Base-by-base conservation (phyloP, 768 basidiomycete genomes). In the Macrolepiota fuliginosa region DNA sequence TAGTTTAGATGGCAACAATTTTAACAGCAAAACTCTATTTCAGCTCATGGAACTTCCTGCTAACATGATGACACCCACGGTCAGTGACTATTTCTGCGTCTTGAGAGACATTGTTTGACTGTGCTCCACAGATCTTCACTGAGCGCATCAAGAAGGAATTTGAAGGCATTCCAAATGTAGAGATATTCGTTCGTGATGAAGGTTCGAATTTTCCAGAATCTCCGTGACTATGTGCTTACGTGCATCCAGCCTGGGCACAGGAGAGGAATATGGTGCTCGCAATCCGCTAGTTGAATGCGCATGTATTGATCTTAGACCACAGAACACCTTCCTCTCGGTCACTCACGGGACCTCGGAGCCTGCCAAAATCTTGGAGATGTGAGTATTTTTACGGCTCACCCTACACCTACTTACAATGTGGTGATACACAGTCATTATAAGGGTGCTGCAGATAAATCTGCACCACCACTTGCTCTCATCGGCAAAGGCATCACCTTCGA, bases 401-500 rank as follows among this genome's bases (percentile, higher is more conserved):
- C 49, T 54, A 1, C 35, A 37, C 58, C 45, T 45, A 35, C 27
- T 17, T 54, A 29, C 40, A 42, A 45, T 45, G n/a, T 24, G 3
- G 39, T 54, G 15, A 36, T 36, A 13, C 25, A n/a, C 54, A 93
- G 91, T 58, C 88, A 90, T 73, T 96, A 96, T 81, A 87, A 88
- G 35, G 92, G 92, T n/a, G 88, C 84, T 1, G 70, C 81, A 2
- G 73, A 79, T 59, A 76, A 80, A 63, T 74, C 81, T 54, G 85
- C 77, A 0, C 78, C 78, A 56, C 92, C 91, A 2, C 77, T 92
- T 13, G 88, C 85, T 2, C 80, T 92, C 62, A 91, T 95, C 37
- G 93, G 93, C 36, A 94, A 95, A 71, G 93, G 93, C 63, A 88
- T 95, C 70, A 94, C 92, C 15, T 96, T 95, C 65, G 92, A 96